Evolutionary conservation across 75 land plant species (phyloP).

Genomic region (Cupressus sempervirens): DNA sequence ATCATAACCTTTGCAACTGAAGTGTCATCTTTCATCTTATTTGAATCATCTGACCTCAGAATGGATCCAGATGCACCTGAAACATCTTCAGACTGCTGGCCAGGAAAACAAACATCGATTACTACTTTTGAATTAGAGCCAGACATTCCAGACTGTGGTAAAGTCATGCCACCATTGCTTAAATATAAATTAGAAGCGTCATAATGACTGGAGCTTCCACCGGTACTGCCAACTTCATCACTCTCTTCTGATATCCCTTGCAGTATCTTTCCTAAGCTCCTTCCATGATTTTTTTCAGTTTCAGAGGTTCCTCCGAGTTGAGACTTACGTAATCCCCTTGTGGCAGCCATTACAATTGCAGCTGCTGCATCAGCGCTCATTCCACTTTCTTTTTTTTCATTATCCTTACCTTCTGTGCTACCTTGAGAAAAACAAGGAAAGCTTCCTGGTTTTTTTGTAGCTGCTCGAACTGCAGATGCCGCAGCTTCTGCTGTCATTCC

Average conservation of each 20-base stretch:
- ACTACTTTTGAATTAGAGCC: background rate
- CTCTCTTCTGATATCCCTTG: constrained; percentile 14
- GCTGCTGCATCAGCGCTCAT: constrained; percentile 63
- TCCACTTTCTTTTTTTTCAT: constrained; percentile 20
- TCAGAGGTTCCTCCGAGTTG: constrained; percentile 18
- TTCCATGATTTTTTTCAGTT: background rate
- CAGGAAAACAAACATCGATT: background rate
- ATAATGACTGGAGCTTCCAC: constrained; percentile 12
- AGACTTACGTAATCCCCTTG: constrained; percentile 46
- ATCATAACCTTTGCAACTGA: constrained; percentile 52
- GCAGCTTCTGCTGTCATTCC: constrained; percentile 19
- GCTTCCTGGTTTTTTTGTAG: constrained; percentile 7
- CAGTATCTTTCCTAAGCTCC: constrained; percentile 11
- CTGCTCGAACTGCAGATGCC: constrained; percentile 18
- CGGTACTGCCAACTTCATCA: constrained; percentile 8
- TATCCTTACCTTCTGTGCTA: background rate
- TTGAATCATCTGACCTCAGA: background rate
- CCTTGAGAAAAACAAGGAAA: background rate
- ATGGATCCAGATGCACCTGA: constrained; percentile 6
- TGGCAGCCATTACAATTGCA: constrained; percentile 78
- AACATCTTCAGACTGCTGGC: constrained; percentile 9
- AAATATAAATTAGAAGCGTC: constrained; percentile 7
- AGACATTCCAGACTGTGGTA: constrained; percentile 11
- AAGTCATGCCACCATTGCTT: constrained; percentile 13
- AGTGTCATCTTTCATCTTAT: constrained; percentile 11